phyloP scores from a whole-genome alignment of 2,329 filamentous ascomycete genomes.

The Emergomyces africanus region DNA sequence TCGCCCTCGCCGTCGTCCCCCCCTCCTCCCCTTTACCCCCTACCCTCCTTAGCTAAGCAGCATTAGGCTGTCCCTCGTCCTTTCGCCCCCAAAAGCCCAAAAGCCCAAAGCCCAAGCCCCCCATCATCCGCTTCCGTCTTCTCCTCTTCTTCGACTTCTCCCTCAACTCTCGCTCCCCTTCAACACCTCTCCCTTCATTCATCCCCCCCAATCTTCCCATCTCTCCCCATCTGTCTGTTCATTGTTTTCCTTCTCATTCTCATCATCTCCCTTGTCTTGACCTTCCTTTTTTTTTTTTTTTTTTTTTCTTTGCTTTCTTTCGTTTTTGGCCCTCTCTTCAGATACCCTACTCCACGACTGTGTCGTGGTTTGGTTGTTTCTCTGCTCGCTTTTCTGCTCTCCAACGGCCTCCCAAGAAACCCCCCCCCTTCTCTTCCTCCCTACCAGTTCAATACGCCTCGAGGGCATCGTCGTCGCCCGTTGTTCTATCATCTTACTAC shows the following conservation, averaged over 20 bases:
- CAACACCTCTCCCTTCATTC: slow-evolving; percentile 1
- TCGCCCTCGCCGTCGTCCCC: too few relatives aligned
- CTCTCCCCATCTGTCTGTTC: neutral
- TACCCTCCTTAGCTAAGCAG: neutral
- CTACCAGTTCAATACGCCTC: neutral
- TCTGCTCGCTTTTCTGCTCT: neutral
- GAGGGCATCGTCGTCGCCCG: neutral
- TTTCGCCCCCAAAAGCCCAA: too few relatives aligned
- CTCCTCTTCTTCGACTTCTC: neutral
- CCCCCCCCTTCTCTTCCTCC: neutral
- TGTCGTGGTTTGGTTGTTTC: slow-evolving; percentile 1
- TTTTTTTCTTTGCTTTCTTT: too few relatives aligned
- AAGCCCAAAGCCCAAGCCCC: too few relatives aligned
- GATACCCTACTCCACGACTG: slow-evolving; percentile 3
- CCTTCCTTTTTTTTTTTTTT: neutral
- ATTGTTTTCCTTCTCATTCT: neutral
- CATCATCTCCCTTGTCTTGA: neutral
- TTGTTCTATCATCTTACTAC: neutral
- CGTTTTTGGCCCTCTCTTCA: neutral
- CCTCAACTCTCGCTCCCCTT: neutral
- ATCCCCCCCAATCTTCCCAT: neutral
- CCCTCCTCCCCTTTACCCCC: too few relatives aligned
- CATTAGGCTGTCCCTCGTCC: neutral
- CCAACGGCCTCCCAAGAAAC: neutral
- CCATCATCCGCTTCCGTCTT: neutral